Evolutionary conservation across 108 stramenopile genomes (phyloP), one percentile per base, ranked within the genome.

Genomic region (Skeletonema potamos): DNA sequence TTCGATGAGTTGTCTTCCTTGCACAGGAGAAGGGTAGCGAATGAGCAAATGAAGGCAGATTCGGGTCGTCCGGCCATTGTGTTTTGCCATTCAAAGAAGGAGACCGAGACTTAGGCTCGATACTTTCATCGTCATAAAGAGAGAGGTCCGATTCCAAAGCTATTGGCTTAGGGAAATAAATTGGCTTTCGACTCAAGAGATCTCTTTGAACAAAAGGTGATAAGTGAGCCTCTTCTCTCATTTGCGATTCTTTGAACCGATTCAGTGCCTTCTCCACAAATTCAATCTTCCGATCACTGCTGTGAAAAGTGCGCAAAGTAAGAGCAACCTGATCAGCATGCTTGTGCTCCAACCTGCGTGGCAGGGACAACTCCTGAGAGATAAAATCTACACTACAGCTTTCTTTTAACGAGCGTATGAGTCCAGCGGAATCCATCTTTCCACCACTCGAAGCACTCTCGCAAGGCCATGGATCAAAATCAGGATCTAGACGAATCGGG

Each of bases 401-500:
- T 30, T 46, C 64, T 33, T 36, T 1, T 11, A 32, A 58, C 7
- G 34, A 29, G 10, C 36, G 0, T 58, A 3, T 34, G 39, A 37
- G 37, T 58, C 9, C 39, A 22, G 48, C 1, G 3, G 48, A 51
- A 51, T 24, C 22, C 22, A 51, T 51, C 2, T 20, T 20, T 17
- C 22, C 48, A 51, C 6, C n/a, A 22, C 22, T 51, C 6, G 48
- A 22, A 51, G 22, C n/a, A 10, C 22, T 51, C 18, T 20, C 8
- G 22, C 48, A 20, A 43, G 10, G 4, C 27, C 10, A 7, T 44
- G 64, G 17, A 24, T 56, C 64, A 30, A 74, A 58, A 26, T 74
- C 73, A 43, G 73, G 73, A 27, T 74, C 73, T 36, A 74, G 37
- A 12, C 73, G 37, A 56, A 74, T 59, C 8, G 29, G 34, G 41